Base-by-base conservation (phyloP, 2,329 filamentous ascomycete species). In the Fusarium albidum region DNA sequence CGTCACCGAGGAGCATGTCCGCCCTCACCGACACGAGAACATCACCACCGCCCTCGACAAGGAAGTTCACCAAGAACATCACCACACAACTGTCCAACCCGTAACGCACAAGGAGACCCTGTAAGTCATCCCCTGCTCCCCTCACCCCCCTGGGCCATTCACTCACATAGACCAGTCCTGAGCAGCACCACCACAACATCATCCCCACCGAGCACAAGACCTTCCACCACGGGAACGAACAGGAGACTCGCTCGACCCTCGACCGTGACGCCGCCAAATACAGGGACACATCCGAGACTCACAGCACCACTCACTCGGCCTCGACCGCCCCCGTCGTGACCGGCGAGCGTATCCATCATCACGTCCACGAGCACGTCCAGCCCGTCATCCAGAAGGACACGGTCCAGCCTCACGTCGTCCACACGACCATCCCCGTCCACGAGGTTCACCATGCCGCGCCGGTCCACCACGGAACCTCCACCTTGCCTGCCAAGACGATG, bases 341-440 rank as follows among this genome's bases (percentile, higher is more conserved):
- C 0, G 68, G 71, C 2, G 73, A 74, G 53, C 67, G 68, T 13
- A 66, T 70, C 0, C 69, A 72, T 49, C 73, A 78, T 49, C 76
- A 83, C 47, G 80, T 89, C 4, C 85, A 89, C 57, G 86, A 90
- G 70, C 85, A 83, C 26, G 82, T 91, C 40, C 87, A 91, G 69
- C 88, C 88, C 0, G 81, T 91, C 1, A 77, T 92, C 29, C 79
- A 91, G 43, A 90, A 89, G 69, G 85, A 91, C 61, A 84, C 82
- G 1, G 76, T 91, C 25, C 82, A 89, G 59, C 87, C 86, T 2
- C 79, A 84, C 13, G 81, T 91, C 4, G 78, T 90, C 2, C 89
- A 92, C 76, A 91, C 85, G 18, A 90, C 86, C 2, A 78, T 89
- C 0, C 89, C 88, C 0, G 80, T 92, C 34, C 88, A 91, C 60